A percentile compares a stretch with the other conserved stretches of the same genome.
Conservation (phyloP, 2,329 filamentous ascomycete species). For the Lithohypha guttulata region DNA sequence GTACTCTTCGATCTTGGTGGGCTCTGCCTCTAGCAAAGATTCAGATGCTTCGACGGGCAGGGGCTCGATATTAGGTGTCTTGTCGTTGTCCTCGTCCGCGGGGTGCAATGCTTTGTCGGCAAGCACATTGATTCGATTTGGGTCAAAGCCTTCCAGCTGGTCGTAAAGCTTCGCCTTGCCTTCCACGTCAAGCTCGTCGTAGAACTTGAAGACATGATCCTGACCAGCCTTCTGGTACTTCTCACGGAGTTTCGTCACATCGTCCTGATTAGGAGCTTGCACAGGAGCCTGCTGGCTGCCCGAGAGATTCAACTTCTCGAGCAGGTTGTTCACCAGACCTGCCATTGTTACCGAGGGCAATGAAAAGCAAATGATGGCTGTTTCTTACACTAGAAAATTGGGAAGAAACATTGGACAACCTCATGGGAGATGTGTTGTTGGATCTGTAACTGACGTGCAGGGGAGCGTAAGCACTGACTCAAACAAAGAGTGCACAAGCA, state of each 20-base stretch:
- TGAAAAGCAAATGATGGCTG: too few relatives aligned
- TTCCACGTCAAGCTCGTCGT: conserved; percentile 60
- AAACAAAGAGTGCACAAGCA: too few relatives aligned
- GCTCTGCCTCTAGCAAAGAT: conserved; percentile 79
- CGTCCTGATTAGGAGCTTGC: conserved; percentile 49
- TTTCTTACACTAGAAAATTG: neutral
- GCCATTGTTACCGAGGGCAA: conserved; percentile 36
- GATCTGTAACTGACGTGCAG: too few relatives aligned
- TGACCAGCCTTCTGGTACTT: conserved; percentile 67
- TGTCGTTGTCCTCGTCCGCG: conserved; percentile 44
- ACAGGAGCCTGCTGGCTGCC: conserved; percentile 26
- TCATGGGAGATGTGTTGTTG: too few relatives aligned
- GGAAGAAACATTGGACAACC: too few relatives aligned
- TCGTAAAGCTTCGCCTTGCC: conserved; percentile 72
- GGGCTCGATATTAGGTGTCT: conserved; percentile 59
- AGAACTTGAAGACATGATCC: conserved; percentile 78
- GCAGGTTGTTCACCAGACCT: conserved; percentile 38
- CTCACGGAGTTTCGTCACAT: conserved; percentile 56
- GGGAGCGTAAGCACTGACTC: too few relatives aligned
- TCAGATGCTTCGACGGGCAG: conserved; percentile 77
- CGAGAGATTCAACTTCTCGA: conserved; percentile 37
- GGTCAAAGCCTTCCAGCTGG: conserved; percentile 74
- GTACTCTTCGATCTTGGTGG: conserved; percentile 71
- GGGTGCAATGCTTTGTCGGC: conserved; percentile 73
- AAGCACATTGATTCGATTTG: conserved; percentile 76